These are phyloP conservation scores for Litsea cubeba DNA, from an alignment of 164 flowering plant species.

Conservation along the genomic window DNA sequence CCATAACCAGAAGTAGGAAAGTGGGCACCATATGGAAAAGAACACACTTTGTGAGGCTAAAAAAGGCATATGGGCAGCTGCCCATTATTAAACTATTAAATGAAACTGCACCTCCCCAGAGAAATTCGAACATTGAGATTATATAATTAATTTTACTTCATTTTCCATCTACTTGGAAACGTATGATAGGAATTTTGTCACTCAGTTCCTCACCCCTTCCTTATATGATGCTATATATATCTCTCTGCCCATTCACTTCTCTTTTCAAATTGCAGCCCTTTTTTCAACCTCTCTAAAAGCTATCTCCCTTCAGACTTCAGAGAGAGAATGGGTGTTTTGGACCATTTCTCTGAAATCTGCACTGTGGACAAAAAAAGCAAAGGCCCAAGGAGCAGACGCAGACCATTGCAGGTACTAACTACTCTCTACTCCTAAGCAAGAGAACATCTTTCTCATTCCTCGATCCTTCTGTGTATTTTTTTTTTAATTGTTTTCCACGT, in stretches of 20 bases:
- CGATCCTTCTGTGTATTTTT: not conserved
- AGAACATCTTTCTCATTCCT: not conserved
- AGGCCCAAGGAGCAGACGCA: constrained; percentile 38
- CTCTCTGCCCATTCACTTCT: not conserved
- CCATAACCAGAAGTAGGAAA: not conserved
- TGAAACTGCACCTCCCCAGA: not conserved
- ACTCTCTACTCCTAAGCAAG: not conserved
- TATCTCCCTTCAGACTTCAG: constrained; percentile 9
- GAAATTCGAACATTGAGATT: too few relatives aligned
- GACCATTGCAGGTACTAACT: constrained; percentile 55
- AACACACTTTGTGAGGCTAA: not conserved
- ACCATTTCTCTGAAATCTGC: constrained; percentile 59
- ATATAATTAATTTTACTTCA: not conserved
- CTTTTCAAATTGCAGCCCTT: not conserved
- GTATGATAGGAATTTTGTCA: not conserved
- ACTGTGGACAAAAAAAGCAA: constrained; percentile 33
- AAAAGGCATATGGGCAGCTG: not conserved
- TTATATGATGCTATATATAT: not conserved
- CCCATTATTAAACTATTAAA: not conserved
- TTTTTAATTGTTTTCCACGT: not conserved
- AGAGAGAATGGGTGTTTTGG: constrained; percentile 60
- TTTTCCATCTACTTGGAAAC: not conserved
- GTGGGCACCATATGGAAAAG: not conserved
- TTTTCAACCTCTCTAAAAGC: constrained; percentile 6
- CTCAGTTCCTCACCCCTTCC: not conserved